These are phyloP conservation scores for Phytophthora rubi DNA, from an alignment of 352 stramenopile species.

Conservation along the genomic window DNA sequence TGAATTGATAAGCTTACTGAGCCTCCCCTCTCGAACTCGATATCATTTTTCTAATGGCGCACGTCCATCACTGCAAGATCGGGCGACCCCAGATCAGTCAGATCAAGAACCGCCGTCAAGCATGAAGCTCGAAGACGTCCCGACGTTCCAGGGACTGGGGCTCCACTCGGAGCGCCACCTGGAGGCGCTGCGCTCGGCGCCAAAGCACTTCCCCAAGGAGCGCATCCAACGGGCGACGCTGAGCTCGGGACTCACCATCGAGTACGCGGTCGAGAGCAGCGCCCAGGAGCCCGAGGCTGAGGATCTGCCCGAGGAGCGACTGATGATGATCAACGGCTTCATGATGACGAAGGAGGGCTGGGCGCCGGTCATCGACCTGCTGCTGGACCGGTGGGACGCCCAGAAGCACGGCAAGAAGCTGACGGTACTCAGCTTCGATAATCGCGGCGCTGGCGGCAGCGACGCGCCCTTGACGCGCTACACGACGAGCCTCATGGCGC, in stretches of 20 bases:
- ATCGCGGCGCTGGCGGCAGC: constrained; percentile 51
- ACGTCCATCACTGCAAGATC: neutral
- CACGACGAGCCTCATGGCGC: constrained; percentile 56
- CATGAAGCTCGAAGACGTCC: constrained; percentile 34
- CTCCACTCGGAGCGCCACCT: constrained; percentile 42
- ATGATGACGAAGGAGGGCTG: constrained; percentile 53
- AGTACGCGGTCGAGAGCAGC: constrained; percentile 37
- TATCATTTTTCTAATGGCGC: neutral
- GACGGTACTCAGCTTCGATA: constrained; percentile 54
- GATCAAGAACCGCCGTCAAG: too few relatives aligned
- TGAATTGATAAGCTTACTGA: too few relatives aligned
- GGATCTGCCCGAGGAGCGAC: constrained; percentile 35
- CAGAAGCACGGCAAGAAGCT: constrained; percentile 30
- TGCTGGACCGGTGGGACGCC: constrained; percentile 41
- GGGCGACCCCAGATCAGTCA: neutral
- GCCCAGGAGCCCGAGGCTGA: constrained; percentile 17
- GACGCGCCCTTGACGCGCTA: constrained; percentile 47
- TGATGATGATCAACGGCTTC: constrained; percentile 56
- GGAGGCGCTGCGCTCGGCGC: constrained; percentile 38
- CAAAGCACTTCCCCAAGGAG: constrained; percentile 37
- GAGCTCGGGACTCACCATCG: constrained; percentile 36
- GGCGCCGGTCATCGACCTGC: constrained; percentile 41
- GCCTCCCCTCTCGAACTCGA: neutral
- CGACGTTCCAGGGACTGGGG: constrained; percentile 26
- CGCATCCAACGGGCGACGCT: constrained; percentile 32